These are phyloP conservation scores for Simplicillium aogashimaense DNA, from an alignment of 2,329 filamentous ascomycete genomes.

Conservation along the genomic window DNA sequence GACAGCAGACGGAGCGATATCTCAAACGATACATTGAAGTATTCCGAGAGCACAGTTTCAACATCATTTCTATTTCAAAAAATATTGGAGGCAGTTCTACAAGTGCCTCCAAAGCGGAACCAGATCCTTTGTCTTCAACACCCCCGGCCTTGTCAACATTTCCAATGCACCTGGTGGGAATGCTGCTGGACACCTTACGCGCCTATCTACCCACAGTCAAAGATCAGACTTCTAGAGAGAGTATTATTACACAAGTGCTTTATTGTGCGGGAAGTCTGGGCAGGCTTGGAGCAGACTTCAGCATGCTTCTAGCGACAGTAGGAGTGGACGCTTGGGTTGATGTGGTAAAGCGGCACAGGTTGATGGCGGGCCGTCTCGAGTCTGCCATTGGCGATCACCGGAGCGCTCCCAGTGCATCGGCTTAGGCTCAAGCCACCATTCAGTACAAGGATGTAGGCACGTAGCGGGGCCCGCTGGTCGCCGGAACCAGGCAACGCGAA, in stretches of 20 bases:
- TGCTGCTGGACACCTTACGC: constrained; percentile 68
- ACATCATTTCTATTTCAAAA: constrained; percentile 87
- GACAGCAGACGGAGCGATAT: constrained; percentile 89
- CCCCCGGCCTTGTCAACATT: constrained; percentile 77
- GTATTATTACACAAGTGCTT: constrained; percentile 80
- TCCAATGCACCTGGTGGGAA: constrained; percentile 69
- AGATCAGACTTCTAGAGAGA: constrained; percentile 73
- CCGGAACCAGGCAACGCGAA: too few relatives aligned
- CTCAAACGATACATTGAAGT: constrained; percentile 95
- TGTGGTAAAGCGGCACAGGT: constrained; percentile 77
- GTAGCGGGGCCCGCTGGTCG: too few relatives aligned
- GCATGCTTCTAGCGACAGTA: constrained; percentile 62
- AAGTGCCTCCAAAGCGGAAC: constrained; percentile 1
- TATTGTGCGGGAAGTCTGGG: constrained; percentile 91
- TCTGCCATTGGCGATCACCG: constrained; percentile 49
- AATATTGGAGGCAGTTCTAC: constrained; percentile 53
- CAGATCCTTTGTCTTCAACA: constrained; percentile 41
- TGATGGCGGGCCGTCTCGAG: constrained; percentile 72
- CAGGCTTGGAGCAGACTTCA: constrained; percentile 84
- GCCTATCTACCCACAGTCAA: constrained; percentile 72
- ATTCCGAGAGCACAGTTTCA: constrained; percentile 94
- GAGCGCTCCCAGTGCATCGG: constrained; percentile 6
- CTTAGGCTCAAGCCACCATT: neutral
- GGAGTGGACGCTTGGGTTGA: constrained; percentile 71
- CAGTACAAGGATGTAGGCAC: too few relatives aligned